A percentile compares a stretch with the other conserved stretches of the same genome.
Conservation (phyloP, 331 rosid genomes). For the Acacia concinna region DNA sequence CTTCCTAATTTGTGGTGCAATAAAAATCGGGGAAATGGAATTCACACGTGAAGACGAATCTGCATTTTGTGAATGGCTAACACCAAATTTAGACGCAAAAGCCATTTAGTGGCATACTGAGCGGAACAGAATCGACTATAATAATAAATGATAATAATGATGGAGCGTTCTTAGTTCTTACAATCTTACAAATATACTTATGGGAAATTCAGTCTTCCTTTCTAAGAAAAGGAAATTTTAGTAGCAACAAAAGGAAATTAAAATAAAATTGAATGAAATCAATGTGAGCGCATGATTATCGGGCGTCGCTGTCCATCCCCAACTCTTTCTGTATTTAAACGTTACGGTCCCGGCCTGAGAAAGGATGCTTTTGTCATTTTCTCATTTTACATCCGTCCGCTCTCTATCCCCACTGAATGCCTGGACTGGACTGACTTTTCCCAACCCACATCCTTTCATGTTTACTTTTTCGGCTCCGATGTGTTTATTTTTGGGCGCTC, state of each 20-base stretch:
- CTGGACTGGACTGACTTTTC: not conserved
- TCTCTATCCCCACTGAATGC: not conserved
- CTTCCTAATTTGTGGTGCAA: not conserved
- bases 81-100: slow-evolving; percentile 29
- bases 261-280: not conserved
- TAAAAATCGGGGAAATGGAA: slow-evolving; percentile 12
- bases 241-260: not conserved
- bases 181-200: not conserved
- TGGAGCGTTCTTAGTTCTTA: not conserved
- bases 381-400: slow-evolving; percentile 3
- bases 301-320: slow-evolving; percentile 49
- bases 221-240: not conserved
- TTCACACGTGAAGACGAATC: slow-evolving; percentile 23
- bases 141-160: not conserved
- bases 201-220: too few species aligned
- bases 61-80: slow-evolving; percentile 2
- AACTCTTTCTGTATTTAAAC: slow-evolving; percentile 47
- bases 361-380: not conserved
- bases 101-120: slow-evolving; percentile 18
- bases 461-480: not conserved
- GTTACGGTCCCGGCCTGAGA: slow-evolving; percentile 42
- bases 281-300: slow-evolving; percentile 39
- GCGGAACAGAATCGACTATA: slow-evolving; percentile 27
- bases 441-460: too few species aligned
- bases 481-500: not conserved